Evolutionary conservation across 1,284 basidiomycete species (phyloP).

Genomic region (Malassezia nana): DNA sequence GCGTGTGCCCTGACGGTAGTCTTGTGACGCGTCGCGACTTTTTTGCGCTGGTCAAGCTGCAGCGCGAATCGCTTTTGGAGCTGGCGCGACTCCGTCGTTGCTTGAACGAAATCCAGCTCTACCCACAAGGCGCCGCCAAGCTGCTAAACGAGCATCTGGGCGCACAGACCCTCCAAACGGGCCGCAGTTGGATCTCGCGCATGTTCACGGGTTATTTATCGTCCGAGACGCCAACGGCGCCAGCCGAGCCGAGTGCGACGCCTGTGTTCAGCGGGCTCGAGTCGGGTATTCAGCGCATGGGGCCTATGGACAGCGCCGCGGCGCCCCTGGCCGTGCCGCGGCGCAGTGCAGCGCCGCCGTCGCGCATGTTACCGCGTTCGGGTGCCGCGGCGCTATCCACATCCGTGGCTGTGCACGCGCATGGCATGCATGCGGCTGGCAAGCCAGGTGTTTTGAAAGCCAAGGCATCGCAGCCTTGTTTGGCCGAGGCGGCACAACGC

Average conservation of each 20-base stretch:
- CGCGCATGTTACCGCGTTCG: slow-evolving; percentile 3
- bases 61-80: slow-evolving; percentile 75
- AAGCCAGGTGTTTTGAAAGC: slow-evolving; percentile 7
- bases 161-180: slow-evolving; percentile 7
- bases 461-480: slow-evolving; percentile 4
- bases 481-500: not conserved
- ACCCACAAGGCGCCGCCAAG: slow-evolving; percentile 59
- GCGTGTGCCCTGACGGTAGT: slow-evolving; percentile 19
- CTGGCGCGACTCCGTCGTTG: slow-evolving; percentile 69
- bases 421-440: slow-evolving; percentile 4
- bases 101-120: slow-evolving; percentile 80
- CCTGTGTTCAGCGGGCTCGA: not conserved
- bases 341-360: not conserved
- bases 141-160: slow-evolving; percentile 42
- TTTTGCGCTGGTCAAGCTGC: slow-evolving; percentile 67
- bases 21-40: slow-evolving; percentile 71
- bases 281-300: slow-evolving; percentile 1
- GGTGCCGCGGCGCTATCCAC: not conserved
- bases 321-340: slow-evolving; percentile 6
- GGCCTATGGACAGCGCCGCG: not conserved
- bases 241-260: not conserved
- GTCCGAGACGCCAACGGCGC: not conserved
- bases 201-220: slow-evolving; percentile 7
- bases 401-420: slow-evolving; percentile 5
- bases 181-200: slow-evolving; percentile 18